Evolutionary conservation across 2,329 filamentous ascomycete species (phyloP), one percentile per base, ranked within the genome.

Genomic region (Didymella exigua): DNA sequence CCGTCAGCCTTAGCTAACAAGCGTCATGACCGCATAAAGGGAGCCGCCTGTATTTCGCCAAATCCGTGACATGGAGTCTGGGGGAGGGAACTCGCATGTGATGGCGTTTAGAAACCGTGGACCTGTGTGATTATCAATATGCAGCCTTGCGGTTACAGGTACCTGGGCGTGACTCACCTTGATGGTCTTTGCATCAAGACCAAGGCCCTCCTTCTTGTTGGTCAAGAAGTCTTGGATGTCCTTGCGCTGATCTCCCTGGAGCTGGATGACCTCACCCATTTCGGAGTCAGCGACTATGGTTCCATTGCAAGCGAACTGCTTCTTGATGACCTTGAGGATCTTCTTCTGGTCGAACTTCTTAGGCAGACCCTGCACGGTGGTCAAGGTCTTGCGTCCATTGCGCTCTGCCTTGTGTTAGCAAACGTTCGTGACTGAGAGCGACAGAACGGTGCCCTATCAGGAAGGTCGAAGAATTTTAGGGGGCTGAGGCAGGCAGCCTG

Each of bases 351-450:
- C 93, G 76, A 97, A 98, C 78, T 98, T 97, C 84, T 95, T 95
- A 64, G 95, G 93, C 74, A 99, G 88, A 81, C 95, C 95, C 86
- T 98, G 93, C 75, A 99, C 93, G 73, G 95, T 99, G 73, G 95
- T 99, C 89, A 99, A 86, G 84, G 95, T 98, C 87, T 99, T 99
- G 81, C 95, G 95, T 88, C 95, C 95, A 98, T 99, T 99, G 83
- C 95, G 95, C 84, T 99, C 95, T 98, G 78, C 19, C 10, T 14
- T 59, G 41, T 56, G 76, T 86, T 67, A 84, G 82, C 61, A 30
- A 23, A 34, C 13, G 5, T 31, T 23, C n/a, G 41, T 24, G 7
- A 8, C 18, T 36, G 11, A 24, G 36, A 55, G 41, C 42, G 52
- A 41, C 23, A 21, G 23, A 26, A 19, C 46, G 41, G 37, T 14